Conservation (phyloP, 2,329 filamentous ascomycete species). For the Albophoma yamanashiensis region DNA sequence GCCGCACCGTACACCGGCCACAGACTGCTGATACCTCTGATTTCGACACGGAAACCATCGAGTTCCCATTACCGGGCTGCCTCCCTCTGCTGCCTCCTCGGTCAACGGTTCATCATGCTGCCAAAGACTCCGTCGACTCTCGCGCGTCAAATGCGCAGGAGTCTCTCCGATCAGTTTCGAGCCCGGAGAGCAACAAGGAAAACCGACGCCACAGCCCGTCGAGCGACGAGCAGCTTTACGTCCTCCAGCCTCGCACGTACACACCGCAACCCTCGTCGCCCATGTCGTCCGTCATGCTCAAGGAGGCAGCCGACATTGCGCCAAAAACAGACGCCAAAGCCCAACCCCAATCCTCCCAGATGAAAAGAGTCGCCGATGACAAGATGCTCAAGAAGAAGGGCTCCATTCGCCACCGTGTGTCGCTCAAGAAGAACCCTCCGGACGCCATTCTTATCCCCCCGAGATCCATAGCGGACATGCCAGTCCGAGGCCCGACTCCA, state of each 20-base stretch:
- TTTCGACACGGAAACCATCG: slow-evolving; percentile 6
- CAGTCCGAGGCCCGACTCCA: slow-evolving; percentile 16
- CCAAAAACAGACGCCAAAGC: not conserved
- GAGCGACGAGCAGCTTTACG: slow-evolving; percentile 31
- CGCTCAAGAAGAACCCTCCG: slow-evolving; percentile 39
- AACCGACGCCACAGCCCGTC: slow-evolving; percentile 7
- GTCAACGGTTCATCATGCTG: not conserved
- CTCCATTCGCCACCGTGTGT: slow-evolving; percentile 43
- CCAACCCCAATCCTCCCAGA: not conserved
- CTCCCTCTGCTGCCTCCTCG: slow-evolving; percentile 9
- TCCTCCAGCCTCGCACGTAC: slow-evolving; percentile 48
- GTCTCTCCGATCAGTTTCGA: not conserved
- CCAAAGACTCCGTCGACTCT: not conserved
- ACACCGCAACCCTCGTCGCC: slow-evolving; percentile 25
- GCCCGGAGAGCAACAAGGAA: not conserved
- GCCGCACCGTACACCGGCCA: slow-evolving; percentile 6
- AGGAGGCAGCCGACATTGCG: not conserved
- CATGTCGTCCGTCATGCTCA: not conserved
- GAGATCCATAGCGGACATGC: slow-evolving; percentile 10
- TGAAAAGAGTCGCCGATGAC: not conserved
- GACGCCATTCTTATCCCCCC: slow-evolving; percentile 44
- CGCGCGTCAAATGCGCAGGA: not conserved
- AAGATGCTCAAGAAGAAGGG: slow-evolving; percentile 20
- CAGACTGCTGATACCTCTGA: slow-evolving; percentile 3
- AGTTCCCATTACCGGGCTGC: slow-evolving; percentile 13